phyloP scores from a whole-genome alignment of 192 early-diverging fungal genomes.

The Paraglomus occultum region DNA sequence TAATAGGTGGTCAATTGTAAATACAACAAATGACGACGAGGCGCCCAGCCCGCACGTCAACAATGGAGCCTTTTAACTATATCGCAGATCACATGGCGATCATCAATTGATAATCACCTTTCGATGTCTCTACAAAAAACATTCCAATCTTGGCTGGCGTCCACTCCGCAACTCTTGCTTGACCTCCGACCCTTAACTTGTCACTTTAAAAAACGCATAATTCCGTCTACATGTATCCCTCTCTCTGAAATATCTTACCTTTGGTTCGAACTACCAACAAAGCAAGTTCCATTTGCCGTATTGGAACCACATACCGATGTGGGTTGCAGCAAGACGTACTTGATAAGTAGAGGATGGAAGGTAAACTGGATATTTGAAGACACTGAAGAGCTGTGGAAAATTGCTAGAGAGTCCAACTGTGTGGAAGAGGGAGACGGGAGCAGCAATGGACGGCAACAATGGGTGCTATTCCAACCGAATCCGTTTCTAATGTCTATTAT shows the following conservation, averaged over 20 bases:
- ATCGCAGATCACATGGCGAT: too few species aligned
- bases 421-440: constrained; percentile 9
- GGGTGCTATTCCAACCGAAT: constrained; percentile 37
- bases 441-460: neutral
- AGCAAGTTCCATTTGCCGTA: constrained; percentile 40
- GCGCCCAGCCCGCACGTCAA: too few species aligned
- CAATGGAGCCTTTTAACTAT: too few species aligned
- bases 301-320: constrained; percentile 28
- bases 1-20: too few species aligned
- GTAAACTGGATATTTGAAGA: constrained; percentile 34
- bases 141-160: constrained; percentile 1
- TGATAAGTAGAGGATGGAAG: constrained; percentile 37
- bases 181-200: constrained; percentile 32
- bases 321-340: constrained; percentile 21
- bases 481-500: constrained; percentile 34
- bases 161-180: constrained; percentile 29
- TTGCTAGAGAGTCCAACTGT: constrained; percentile 9
- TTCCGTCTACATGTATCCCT: constrained; percentile 43
- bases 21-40: too few species aligned
- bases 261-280: constrained; percentile 40
- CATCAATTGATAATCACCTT: too few species aligned
- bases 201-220: constrained; percentile 26
- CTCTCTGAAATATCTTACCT: constrained; percentile 23
- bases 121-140: neutral
- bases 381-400: constrained; percentile 20